Conservation (phyloP, 2,329 filamentous ascomycete genomes). For the Hypoxylon sp. region DNA sequence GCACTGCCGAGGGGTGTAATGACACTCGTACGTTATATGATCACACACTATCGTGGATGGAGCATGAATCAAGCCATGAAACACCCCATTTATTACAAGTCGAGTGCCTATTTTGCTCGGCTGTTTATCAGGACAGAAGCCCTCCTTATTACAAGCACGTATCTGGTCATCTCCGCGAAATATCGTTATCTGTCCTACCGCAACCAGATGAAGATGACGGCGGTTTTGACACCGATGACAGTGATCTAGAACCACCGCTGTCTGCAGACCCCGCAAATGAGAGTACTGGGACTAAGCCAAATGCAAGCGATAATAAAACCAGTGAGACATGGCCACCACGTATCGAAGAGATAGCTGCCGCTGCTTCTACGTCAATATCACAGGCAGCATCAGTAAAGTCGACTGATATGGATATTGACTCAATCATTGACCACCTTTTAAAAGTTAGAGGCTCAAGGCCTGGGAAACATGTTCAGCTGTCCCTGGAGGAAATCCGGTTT, state of each 20-base stretch:
- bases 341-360: no score
- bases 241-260: neutral
- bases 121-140: neutral
- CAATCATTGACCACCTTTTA: conserved; percentile 97
- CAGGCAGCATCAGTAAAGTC: neutral
- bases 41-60: neutral
- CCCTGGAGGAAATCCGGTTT: conserved; percentile 95
- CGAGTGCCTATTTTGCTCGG: neutral
- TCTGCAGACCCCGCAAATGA: neutral
- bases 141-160: neutral
- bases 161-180: neutral
- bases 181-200: neutral
- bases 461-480: conserved; percentile 96
- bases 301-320: neutral
- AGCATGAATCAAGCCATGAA: neutral
- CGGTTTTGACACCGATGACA: neutral
- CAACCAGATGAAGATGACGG: neutral
- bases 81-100: neutral
- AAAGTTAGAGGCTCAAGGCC: conserved; percentile 98
- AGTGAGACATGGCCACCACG: no score
- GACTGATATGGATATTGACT: conserved; percentile 93
- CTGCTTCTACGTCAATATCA: neutral
- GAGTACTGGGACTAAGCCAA: neutral
- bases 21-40: neutral
- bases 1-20: neutral